These are phyloP conservation scores for Trichoderma orchidacearum DNA, from an alignment of 495 filamentous ascomycete species.

Conservation along the genomic window DNA sequence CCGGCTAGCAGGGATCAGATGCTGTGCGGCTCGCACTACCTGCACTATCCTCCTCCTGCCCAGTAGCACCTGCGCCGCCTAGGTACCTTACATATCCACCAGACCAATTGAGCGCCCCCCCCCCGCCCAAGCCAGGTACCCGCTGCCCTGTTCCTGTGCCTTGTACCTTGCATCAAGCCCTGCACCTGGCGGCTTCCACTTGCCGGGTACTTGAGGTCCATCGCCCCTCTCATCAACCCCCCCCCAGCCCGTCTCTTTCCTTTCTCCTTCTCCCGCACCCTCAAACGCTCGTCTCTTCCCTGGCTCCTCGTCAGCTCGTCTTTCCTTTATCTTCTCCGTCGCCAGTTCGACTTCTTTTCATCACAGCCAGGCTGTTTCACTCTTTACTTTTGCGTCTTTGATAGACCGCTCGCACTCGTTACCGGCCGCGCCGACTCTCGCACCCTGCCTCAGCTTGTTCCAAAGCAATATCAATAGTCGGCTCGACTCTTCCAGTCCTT, in stretches of 20 bases:
- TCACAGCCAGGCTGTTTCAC: conserved; percentile 2
- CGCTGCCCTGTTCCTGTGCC: neutral
- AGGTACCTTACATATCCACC: no score
- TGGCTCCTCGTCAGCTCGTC: neutral
- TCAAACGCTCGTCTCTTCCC: neutral
- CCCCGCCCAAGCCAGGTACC: neutral
- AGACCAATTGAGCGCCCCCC: neutral
- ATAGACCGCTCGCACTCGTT: conserved; percentile 14
- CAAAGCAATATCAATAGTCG: neutral
- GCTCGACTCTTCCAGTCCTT: conserved; percentile 1
- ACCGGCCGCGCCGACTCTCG: conserved; percentile 2
- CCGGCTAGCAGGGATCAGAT: no score
- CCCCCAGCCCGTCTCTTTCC: neutral
- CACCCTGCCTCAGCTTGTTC: neutral
- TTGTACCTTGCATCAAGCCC: neutral
- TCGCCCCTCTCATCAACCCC: neutral
- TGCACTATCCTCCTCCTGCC: neutral
- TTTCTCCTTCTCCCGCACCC: conserved; percentile 1
- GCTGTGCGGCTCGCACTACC: neutral
- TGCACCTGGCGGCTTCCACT: neutral
- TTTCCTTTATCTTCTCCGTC: conserved; percentile 1
- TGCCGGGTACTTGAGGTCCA: neutral
- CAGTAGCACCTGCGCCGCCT: neutral
- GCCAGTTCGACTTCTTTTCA: neutral
- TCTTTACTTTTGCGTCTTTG: conserved; percentile 22